Evolutionary conservation across 805 yeast genomes (phyloP).

Genomic region (Nakazawaea laoshanensis): DNA sequence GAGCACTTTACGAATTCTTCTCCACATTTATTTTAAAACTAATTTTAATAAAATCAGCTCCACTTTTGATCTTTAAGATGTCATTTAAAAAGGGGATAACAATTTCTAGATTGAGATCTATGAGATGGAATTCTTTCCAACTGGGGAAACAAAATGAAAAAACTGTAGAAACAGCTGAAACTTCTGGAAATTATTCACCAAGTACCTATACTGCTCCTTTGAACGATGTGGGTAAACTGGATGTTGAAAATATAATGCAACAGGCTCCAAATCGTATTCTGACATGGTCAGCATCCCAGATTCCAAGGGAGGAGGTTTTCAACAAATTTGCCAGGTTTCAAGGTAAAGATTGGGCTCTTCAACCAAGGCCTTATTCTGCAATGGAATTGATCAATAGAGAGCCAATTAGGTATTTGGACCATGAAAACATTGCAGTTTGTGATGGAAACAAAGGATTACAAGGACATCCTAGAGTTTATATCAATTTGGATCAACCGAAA

Average conservation of each 20-base stretch:
- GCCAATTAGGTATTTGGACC: conserved; percentile 56
- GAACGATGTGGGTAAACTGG: conserved; percentile 14
- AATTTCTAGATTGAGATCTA: no score
- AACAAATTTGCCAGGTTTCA: conserved; percentile 55
- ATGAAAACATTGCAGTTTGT: conserved; percentile 65
- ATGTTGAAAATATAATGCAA: conserved; percentile 20
- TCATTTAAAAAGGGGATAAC: no score
- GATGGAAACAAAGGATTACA: conserved; percentile 67
- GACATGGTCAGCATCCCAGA: conserved; percentile 70
- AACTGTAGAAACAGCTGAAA: conserved; percentile 7
- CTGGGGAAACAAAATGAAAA: no score
- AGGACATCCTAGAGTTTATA: conserved; percentile 80
- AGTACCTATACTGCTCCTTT: conserved; percentile 7
- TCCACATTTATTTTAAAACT: no score
- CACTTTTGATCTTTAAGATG: no score
- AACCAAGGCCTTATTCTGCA: conserved; percentile 79
- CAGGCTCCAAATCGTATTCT: conserved; percentile 74
- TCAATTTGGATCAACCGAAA: conserved; percentile 71
- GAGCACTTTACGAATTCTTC: no score
- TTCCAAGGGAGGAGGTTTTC: conserved; percentile 46
- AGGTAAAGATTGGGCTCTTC: conserved; percentile 56
- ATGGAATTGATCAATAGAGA: conserved; percentile 72
- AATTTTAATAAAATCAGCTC: no score
- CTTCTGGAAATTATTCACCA: conserved; percentile 4
- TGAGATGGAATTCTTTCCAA: no score